Base-by-base conservation (phyloP, 2,329 filamentous ascomycete species). In the Fusarium sororula region DNA sequence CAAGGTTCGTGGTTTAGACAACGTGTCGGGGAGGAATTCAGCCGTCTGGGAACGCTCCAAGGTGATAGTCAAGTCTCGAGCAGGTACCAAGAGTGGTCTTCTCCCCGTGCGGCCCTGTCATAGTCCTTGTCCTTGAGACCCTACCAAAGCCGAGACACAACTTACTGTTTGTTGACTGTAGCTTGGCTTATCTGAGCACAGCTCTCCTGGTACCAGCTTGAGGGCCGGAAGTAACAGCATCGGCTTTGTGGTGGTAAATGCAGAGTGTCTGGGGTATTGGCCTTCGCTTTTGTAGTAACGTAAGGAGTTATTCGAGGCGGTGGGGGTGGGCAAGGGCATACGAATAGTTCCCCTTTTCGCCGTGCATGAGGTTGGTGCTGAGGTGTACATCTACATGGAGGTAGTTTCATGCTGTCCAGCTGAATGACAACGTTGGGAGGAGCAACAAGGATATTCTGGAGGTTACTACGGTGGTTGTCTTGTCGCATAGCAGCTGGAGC, bases 41-140 rank as follows among this genome's bases (percentile, higher is more conserved):
- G 15, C 5, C 3, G 20, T n/a, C 14, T 12, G 0, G 10, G 7
- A 20, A n/a, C 14, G 14, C 47, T 13, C 5, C 10, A 13, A 17
- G 11, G 6, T 45, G 1, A 26, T 6, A 4, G 5, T 3, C 7
- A 1, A 35, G 14, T 35, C 32, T 15, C 14, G 9, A 2, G 17
- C 1, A 20, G 26, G 11, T 12, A 15, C 17, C 15, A 13, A 7
- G 47, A 32, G 22, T n/a, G 28, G 7, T 18, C 28, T 18, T 1
- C 15, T n/a, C 47, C 10, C 15, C 20, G 18, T 13, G 7, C 15
- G 5, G 7, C 15, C 28, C 22, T 1, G 28, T 50, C 17, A 3
- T 13, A 50, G 3, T 32, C 28, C 1, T 7, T 18, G 28, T 32
- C 47, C 18, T 11, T 13, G 22, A 18, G 28, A 32, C 13, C 1